These are phyloP conservation scores for Quercus agrifolia DNA, from an alignment of 306 rosid genomes.

Conservation along the genomic window DNA sequence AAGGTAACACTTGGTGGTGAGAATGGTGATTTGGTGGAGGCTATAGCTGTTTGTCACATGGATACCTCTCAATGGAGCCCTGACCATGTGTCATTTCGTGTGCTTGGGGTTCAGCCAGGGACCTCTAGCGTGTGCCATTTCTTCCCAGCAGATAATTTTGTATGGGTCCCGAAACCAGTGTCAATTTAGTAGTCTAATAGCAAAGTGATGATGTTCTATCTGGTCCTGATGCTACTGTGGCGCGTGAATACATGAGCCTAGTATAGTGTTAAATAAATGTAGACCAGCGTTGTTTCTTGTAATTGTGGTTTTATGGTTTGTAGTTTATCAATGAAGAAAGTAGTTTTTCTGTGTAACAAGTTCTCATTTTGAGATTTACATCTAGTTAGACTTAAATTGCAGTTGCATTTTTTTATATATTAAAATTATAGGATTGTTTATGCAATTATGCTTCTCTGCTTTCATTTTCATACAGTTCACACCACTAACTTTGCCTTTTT, in stretches of 20 bases:
- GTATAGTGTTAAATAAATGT: not conserved
- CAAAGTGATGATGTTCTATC: not conserved
- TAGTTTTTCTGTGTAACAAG: not conserved
- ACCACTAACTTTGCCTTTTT: no score
- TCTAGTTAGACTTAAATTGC: no score
- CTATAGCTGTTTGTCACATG: conserved; percentile 71
- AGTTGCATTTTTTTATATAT: no score
- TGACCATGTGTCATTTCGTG: conserved; percentile 56
- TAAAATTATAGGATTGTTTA: not conserved
- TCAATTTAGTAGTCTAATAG: not conserved
- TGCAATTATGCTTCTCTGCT: not conserved
- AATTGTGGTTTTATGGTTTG: not conserved
- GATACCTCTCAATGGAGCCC: conserved; percentile 75
- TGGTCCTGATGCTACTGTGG: not conserved
- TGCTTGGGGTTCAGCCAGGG: conserved; percentile 57
- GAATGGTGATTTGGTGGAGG: conserved; percentile 56
- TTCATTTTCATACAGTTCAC: no score
- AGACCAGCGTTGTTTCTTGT: not conserved
- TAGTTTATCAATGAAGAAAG: not conserved
- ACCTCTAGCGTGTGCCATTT: conserved; percentile 72
- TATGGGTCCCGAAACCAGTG: conserved; percentile 43
- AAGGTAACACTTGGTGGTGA: conserved; percentile 49
- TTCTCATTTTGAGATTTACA: no score
- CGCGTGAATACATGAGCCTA: not conserved
- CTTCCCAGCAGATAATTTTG: conserved; percentile 68